A percentile compares a stretch with the other conserved stretches of the same genome.
Conservation (phyloP, 306 rosid species). For the Cicer pinnatifidum region DNA sequence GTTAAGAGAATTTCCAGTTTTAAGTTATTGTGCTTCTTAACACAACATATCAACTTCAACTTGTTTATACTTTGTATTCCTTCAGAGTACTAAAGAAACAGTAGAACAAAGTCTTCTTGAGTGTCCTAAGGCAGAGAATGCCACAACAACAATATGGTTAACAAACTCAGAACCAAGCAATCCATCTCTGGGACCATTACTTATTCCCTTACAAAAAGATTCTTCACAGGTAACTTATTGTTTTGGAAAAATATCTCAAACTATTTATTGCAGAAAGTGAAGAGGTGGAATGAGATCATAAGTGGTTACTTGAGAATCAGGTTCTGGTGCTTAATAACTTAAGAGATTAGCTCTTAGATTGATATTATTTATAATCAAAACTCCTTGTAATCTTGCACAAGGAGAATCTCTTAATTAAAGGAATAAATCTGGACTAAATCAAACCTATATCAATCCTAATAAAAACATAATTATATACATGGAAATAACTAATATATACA, state of each 20-base stretch:
- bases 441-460: no score
- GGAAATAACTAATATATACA: no score
- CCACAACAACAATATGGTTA: not conserved
- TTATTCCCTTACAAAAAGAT: not conserved
- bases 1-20: not conserved
- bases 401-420: not conserved
- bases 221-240: conserved; percentile 4
- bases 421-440: no score
- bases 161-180: conserved; percentile 5
- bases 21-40: not conserved
- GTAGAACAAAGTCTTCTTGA: not conserved
- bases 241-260: no score
- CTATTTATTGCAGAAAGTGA: no score
- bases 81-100: conserved; percentile 12
- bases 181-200: not conserved
- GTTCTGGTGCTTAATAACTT: not conserved
- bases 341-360: not conserved
- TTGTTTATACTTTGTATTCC: not conserved
- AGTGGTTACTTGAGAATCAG: not conserved
- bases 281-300: no score
- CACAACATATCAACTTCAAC: not conserved
- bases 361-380: not conserved
- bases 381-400: not conserved
- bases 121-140: conserved; percentile 3
- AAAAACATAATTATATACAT: no score